Evolutionary conservation across 768 basidiomycete species (phyloP), one percentile per base, ranked within the genome.

Genomic region (Amanita muscaria): DNA sequence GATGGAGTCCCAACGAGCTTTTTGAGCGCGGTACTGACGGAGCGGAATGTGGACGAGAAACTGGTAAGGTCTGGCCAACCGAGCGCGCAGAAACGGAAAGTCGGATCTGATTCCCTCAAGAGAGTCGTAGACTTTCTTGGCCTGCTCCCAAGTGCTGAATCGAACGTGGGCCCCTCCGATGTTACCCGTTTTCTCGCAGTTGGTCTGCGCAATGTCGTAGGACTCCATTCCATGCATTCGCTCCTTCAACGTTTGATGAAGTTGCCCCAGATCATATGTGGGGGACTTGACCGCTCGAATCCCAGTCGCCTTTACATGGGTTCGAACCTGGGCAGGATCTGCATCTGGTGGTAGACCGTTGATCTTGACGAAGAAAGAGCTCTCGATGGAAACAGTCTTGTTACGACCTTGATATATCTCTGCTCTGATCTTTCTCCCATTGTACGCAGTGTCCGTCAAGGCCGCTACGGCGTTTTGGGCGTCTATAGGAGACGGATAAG

Each of bases 21-120:
- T 69, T 56, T 80, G 77, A 3, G 75, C 71, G 19, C 59, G 55
- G 57, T 73, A 77, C 47, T 80, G 78, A 24, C 64, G 68, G 10
- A 48, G 42, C 0, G 74, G 65, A 34, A 79, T 69, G 22, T 57
- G 62, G 36, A 76, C 69, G n/a, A 65, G 64, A 56, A 78, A 82
- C 40, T 70, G 61, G 49, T 74, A 61, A 0, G 74, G 71, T 51
- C 68, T 61, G 0, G 74, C 72, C 33, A 77, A 68, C 23, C 62
- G 62, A 15, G 70, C 51, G 46, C 64, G 64, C 27, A 75, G 49
- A 14, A 42, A 44, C 2, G 65, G 63, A 29, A 61, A 62, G 1
- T 62, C 61, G 23, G 48, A 56, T 7, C 44, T 35, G 16, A 66
- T 59, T 6, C 59, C 56, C 4, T 61, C 55, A 29, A 80, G 61